Evolutionary conservation across 1,284 basidiomycete genomes (phyloP).

Genomic region (Melampsora abietis-canadensis): DNA sequence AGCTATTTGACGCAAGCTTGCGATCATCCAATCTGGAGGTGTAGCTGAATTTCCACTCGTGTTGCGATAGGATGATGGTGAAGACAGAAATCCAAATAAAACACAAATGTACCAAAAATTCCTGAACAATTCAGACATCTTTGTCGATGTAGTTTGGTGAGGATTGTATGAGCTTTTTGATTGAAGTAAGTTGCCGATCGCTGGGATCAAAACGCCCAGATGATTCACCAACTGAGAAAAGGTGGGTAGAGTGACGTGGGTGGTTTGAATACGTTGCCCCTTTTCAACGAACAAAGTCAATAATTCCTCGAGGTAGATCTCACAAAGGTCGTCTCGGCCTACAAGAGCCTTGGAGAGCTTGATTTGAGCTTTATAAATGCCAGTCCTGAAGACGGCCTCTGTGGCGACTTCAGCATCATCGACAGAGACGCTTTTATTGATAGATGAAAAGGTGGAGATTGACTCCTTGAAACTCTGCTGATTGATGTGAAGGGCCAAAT

Average conservation of each 20-base stretch:
- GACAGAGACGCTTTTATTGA: slow-evolving; percentile 66
- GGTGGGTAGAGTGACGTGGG: slow-evolving; percentile 58
- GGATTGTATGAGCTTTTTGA: slow-evolving; percentile 69
- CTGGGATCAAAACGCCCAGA: slow-evolving; percentile 63
- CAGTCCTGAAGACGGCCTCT: slow-evolving; percentile 73
- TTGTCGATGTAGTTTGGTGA: slow-evolving; percentile 59
- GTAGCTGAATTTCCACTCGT: slow-evolving; percentile 69
- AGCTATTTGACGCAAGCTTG: slow-evolving; percentile 71
- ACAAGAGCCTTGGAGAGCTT: slow-evolving; percentile 73
- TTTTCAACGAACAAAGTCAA: slow-evolving; percentile 84
- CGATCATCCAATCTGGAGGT: slow-evolving; percentile 35
- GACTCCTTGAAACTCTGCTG: slow-evolving; percentile 78
- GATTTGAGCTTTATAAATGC: slow-evolving; percentile 72
- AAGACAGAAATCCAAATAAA: slow-evolving; percentile 69
- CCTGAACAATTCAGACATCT: slow-evolving; percentile 77
- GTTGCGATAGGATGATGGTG: slow-evolving; percentile 58
- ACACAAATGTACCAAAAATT: slow-evolving; percentile 92
- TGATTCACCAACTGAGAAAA: slow-evolving; percentile 46
- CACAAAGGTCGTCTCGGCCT: slow-evolving; percentile 69
- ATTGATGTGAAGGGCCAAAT: slow-evolving; percentile 76
- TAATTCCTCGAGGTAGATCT: slow-evolving; percentile 77
- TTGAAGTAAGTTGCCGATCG: slow-evolving; percentile 81
- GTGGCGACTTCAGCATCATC: slow-evolving; percentile 53
- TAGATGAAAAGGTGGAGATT: slow-evolving; percentile 76
- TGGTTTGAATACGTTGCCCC: slow-evolving; percentile 82